phyloP scores from a whole-genome alignment of 2,329 filamentous ascomycete genomes.

The Zymoseptoria pseudotritici region DNA sequence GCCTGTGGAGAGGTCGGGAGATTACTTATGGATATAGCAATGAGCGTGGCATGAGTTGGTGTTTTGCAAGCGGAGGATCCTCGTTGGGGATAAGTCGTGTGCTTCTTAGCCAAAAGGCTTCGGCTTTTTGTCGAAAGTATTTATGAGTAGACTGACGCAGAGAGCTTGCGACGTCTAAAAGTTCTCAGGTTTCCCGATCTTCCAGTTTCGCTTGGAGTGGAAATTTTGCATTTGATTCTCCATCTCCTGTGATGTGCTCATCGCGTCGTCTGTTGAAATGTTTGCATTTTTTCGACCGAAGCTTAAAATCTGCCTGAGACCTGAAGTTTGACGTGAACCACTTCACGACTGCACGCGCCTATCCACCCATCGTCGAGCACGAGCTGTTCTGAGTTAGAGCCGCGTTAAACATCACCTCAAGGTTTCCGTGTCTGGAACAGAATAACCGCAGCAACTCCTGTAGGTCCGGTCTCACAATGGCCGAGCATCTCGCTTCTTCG shows the following conservation, averaged over 20 bases:
- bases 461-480: neutral
- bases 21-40: slow-evolving; percentile 17
- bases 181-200: neutral
- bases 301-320: neutral
- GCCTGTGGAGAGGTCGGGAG: slow-evolving; percentile 8
- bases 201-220: neutral
- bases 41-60: slow-evolving; percentile 20
- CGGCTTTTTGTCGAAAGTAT: slow-evolving; percentile 16
- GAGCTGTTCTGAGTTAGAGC: neutral
- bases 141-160: slow-evolving; percentile 19
- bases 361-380: neutral
- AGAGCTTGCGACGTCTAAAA: slow-evolving; percentile 11
- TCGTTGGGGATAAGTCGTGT: slow-evolving; percentile 19
- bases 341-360: neutral
- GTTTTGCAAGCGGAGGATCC: slow-evolving; percentile 17
- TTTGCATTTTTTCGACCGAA: neutral
- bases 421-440: neutral
- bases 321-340: neutral
- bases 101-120: slow-evolving; percentile 17
- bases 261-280: no score
- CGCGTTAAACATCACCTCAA: neutral
- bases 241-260: no score
- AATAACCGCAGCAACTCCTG: neutral
- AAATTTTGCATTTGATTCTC: no score
- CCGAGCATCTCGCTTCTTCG: neutral